phyloP scores from a whole-genome alignment of 805 yeast genomes.

The Candida maris region DNA sequence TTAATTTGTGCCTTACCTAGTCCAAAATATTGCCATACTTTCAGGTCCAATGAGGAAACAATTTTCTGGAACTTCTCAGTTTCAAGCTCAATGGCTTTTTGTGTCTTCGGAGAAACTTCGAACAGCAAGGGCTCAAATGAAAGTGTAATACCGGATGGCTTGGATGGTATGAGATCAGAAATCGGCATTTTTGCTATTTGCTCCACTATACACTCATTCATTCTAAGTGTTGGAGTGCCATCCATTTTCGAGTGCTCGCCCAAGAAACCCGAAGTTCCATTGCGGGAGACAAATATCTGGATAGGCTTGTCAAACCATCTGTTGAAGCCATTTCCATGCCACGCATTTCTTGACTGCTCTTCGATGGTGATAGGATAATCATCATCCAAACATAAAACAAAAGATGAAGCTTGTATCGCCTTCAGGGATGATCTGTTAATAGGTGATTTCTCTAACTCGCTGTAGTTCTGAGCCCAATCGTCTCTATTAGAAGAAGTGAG shows the following conservation, averaged over 20 bases:
- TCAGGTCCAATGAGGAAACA: constrained; percentile 63
- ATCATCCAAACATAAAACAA: constrained; percentile 78
- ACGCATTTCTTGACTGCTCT: constrained; percentile 77
- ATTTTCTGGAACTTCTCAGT: constrained; percentile 51
- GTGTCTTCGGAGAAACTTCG: constrained; percentile 52
- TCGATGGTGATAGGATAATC: constrained; percentile 67
- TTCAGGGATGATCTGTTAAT: constrained; percentile 58
- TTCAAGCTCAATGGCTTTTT: constrained; percentile 53
- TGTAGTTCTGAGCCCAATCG: constrained; percentile 62
- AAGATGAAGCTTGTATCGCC: constrained; percentile 72
- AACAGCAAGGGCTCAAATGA: constrained; percentile 41
- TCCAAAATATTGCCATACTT: constrained; percentile 76
- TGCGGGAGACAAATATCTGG: constrained; percentile 75
- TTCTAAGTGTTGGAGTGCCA: constrained; percentile 89
- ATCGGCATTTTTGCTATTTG: constrained; percentile 42
- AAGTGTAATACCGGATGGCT: neutral
- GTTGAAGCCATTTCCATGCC: constrained; percentile 96
- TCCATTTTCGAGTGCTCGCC: constrained; percentile 99
- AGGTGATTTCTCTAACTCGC: constrained; percentile 56
- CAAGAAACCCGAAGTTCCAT: constrained; percentile 86
- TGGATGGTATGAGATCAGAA: constrained; percentile 13
- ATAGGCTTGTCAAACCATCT: constrained; percentile 90
- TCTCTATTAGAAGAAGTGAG: constrained; percentile 86
- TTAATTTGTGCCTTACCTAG: constrained; percentile 86
- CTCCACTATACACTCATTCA: constrained; percentile 71